phyloP scores from a whole-genome alignment of 495 filamentous ascomycete genomes.

The Tuber borchii region DNA sequence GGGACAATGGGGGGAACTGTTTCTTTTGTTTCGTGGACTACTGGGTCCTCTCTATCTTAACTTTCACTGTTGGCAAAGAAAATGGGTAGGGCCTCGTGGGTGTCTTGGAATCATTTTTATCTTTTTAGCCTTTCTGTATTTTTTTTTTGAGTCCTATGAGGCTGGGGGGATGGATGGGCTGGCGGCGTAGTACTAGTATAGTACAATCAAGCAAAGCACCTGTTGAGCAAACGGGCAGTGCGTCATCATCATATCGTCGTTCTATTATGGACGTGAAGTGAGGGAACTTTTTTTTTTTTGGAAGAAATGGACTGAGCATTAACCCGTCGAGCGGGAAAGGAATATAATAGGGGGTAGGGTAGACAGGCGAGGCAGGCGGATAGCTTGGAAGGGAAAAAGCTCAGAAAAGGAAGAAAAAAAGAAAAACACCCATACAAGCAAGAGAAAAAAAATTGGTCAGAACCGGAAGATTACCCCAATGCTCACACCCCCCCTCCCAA shows the following conservation, averaged over 20 bases:
- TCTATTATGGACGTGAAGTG: neutral
- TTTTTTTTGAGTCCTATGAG: neutral
- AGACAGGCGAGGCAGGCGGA: neutral
- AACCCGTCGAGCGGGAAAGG: neutral
- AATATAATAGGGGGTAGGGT: neutral
- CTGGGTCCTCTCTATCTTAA: conserved; percentile 1
- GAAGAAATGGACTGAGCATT: neutral
- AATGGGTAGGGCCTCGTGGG: conserved; percentile 1
- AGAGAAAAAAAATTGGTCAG: neutral
- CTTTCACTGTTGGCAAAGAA: conserved; percentile 7
- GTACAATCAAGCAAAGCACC: neutral
- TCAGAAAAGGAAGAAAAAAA: neutral
- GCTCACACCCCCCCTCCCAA: neutral
- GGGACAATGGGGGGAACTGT: conserved; percentile 16
- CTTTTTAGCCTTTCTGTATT: conserved; percentile 5
- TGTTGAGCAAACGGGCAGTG: neutral
- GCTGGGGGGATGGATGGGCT: neutral
- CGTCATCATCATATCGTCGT: neutral
- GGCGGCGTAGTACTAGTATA: neutral
- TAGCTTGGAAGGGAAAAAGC: conserved; percentile 4
- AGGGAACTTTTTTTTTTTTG: neutral
- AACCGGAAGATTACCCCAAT: neutral
- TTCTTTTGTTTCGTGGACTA: conserved; percentile 11
- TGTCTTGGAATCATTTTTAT: conserved; percentile 18
- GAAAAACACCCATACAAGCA: neutral